Evolutionary conservation across 192 early-diverging fungal species (phyloP).

Genomic region (Linnemannia elongata): DNA sequence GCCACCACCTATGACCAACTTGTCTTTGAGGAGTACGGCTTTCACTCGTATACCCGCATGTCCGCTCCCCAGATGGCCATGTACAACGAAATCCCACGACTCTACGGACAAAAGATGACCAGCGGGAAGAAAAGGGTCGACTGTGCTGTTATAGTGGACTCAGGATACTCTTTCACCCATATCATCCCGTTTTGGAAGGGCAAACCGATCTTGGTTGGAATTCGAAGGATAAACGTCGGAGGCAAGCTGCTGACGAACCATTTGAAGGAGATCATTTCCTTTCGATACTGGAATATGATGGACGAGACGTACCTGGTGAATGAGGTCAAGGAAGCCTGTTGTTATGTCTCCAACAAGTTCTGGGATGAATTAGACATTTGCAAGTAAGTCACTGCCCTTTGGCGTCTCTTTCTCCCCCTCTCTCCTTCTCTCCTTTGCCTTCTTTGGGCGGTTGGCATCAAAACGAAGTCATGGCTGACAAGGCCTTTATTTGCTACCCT

Average conservation of each 20-base stretch:
- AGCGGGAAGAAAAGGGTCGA: conserved; percentile 61
- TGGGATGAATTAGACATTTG: conserved; percentile 73
- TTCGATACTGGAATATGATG: conserved; percentile 95
- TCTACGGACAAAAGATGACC: conserved; percentile 56
- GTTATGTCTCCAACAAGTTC: conserved; percentile 81
- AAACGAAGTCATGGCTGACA: background rate
- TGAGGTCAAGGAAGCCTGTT: conserved; percentile 86
- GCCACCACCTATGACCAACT: conserved; percentile 84
- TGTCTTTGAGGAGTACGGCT: conserved; percentile 88
- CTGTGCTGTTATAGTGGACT: conserved; percentile 80
- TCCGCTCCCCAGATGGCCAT: conserved; percentile 65
- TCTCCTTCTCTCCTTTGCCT: background rate
- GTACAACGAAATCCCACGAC: conserved; percentile 62
- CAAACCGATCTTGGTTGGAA: conserved; percentile 65
- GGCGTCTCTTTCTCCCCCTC: background rate
- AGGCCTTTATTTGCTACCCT: background rate
- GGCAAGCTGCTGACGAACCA: conserved; percentile 91
- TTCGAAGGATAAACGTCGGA: conserved; percentile 84
- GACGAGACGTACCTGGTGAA: conserved; percentile 91
- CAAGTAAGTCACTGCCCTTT: conserved; percentile 53
- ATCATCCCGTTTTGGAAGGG: conserved; percentile 77
- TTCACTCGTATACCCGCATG: conserved; percentile 63
- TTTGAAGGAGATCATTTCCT: conserved; percentile 93
- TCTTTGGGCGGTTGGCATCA: background rate
- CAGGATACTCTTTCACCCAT: conserved; percentile 87